These are phyloP conservation scores for Jacaranda copaia DNA, from an alignment of 257 asterid species.

Conservation along the genomic window DNA sequence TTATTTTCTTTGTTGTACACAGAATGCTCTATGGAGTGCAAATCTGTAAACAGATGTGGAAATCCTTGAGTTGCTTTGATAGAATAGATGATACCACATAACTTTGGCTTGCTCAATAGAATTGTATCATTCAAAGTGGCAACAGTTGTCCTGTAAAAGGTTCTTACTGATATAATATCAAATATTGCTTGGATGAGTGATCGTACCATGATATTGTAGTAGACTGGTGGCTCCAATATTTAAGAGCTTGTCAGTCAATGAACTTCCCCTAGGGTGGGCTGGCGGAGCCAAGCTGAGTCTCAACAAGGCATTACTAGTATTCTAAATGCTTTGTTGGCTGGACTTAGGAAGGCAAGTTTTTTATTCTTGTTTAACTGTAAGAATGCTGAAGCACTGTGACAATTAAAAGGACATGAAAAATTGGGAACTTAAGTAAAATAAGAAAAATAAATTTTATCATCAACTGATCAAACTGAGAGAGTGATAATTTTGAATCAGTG, in stretches of 20 bases:
- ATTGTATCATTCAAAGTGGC: background rate
- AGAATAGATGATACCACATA: background rate
- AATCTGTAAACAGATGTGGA: no score
- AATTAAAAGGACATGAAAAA: background rate
- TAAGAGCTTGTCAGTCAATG: background rate
- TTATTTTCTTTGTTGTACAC: no score
- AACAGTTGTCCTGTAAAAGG: background rate
- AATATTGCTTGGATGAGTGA: background rate
- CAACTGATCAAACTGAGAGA: background rate
- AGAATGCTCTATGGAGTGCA: no score
- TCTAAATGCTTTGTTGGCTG: background rate
- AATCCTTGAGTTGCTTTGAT: no score
- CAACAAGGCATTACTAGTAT: background rate
- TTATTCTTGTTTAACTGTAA: background rate
- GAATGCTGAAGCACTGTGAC: constrained; percentile 2
- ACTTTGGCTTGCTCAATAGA: background rate
- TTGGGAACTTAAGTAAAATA: background rate
- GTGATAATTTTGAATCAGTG: background rate
- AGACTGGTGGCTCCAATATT: background rate
- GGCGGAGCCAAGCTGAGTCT: background rate
- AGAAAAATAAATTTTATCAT: background rate
- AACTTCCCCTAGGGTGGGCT: background rate
- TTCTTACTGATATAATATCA: background rate
- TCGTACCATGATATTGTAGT: background rate
- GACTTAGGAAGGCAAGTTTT: background rate